These are phyloP conservation scores for Raffaelea arxii DNA, from an alignment of 2,329 filamentous ascomycete species.

Conservation along the genomic window DNA sequence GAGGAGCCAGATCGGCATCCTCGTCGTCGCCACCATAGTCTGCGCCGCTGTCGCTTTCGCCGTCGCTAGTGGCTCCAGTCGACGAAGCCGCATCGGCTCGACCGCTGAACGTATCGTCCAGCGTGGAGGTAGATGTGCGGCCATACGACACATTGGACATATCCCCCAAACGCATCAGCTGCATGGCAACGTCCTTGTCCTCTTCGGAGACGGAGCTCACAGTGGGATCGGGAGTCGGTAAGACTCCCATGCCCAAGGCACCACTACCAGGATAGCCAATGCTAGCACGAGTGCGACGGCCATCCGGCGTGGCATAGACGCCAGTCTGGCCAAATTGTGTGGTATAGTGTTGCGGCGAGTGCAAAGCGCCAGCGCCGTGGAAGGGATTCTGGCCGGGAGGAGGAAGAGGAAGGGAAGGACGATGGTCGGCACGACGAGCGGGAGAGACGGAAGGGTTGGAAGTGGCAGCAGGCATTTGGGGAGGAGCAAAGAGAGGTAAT, in stretches of 20 bases:
- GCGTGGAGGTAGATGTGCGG: slow-evolving; percentile 82
- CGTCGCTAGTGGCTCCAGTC: slow-evolving; percentile 73
- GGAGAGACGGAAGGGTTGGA: slow-evolving; percentile 97
- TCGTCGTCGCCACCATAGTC: slow-evolving; percentile 45
- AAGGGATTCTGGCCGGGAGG: slow-evolving; percentile 72
- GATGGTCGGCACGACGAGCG: slow-evolving; percentile 66
- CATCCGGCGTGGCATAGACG: slow-evolving; percentile 57
- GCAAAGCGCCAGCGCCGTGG: slow-evolving; percentile 64
- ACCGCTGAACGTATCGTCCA: slow-evolving; percentile 89
- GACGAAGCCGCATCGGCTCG: slow-evolving; percentile 78
- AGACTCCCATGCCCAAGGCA: slow-evolving; percentile 41
- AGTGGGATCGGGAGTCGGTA: slow-evolving; percentile 94
- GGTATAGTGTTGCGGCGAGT: slow-evolving; percentile 71
- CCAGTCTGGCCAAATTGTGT: slow-evolving; percentile 43
- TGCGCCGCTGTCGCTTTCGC: slow-evolving; percentile 57
- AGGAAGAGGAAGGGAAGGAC: slow-evolving; percentile 65
- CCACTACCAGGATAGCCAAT: slow-evolving; percentile 41
- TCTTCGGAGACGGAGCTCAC: slow-evolving; percentile 97
- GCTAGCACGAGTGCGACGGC: slow-evolving; percentile 57
- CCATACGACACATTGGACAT: slow-evolving; percentile 90
- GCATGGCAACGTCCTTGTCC: slow-evolving; percentile 83
- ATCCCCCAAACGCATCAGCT: slow-evolving; percentile 91
- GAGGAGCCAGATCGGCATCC: slow-evolving; percentile 37
- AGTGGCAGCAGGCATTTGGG: slow-evolving; percentile 85
- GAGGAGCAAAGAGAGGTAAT: slow-evolving; percentile 87